Conservation (phyloP, 305 asterid species). For the Solanum hybrid region DNA sequence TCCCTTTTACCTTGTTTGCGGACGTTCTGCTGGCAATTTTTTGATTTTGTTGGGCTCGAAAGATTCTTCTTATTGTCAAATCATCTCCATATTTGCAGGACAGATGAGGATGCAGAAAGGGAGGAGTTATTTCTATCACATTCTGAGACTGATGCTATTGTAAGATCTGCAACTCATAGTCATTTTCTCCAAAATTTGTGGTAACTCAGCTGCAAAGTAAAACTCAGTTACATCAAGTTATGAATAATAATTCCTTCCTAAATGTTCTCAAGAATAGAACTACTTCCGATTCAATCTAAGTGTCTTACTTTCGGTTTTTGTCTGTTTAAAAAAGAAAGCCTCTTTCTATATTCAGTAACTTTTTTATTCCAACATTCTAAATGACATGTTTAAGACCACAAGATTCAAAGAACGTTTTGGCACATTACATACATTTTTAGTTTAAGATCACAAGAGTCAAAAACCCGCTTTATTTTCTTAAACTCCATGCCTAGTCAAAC, state of each 20-base stretch:
- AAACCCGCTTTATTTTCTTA: not conserved
- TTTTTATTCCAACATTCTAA: not conserved
- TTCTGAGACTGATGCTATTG: slow-evolving; percentile 5
- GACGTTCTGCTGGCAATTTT: not conserved
- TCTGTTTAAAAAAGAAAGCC: not conserved
- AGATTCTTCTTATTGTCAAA: not conserved
- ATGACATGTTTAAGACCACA: not conserved
- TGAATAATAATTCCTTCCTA: not conserved
- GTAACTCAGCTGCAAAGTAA: not conserved
- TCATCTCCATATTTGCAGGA: slow-evolving; percentile 9
- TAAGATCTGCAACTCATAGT: slow-evolving; percentile 4
- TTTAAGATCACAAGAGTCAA: not conserved
- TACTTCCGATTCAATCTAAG: not conserved
- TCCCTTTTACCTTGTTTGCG: not conserved
- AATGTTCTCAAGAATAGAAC: not conserved
- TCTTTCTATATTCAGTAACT: not conserved
- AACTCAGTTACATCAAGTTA: not conserved
- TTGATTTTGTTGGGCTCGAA: not conserved
- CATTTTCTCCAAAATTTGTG: not conserved
- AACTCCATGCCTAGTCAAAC: not conserved
- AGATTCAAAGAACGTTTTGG: not conserved
- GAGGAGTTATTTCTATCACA: slow-evolving; percentile 19
- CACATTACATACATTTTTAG: not conserved
- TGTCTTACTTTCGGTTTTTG: not conserved
- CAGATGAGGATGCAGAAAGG: slow-evolving; percentile 22